Base-by-base conservation (phyloP, 2,329 filamentous ascomycete species). In the Neophaeococcomyces aloes region DNA sequence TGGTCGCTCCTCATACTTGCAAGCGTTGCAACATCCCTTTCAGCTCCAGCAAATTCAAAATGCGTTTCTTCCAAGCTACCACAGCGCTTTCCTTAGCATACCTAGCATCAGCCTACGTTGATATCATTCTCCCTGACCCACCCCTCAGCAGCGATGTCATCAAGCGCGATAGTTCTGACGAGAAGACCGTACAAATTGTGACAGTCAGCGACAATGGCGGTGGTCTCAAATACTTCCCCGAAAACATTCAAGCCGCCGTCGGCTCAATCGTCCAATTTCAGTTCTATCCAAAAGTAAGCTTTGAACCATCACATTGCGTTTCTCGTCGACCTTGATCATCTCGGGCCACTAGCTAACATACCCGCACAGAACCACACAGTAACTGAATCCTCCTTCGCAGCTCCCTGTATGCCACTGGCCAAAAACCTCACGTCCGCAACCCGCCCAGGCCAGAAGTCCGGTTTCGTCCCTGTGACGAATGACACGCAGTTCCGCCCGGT, bases 331-430 rank as follows among this genome's bases (percentile, higher is more conserved):
- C n/a, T n/a, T n/a, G n/a, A n/a, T n/a, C n/a, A n/a, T n/a, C n/a
- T n/a, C n/a, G n/a, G n/a, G n/a, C n/a, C n/a, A 11, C 18, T 25
- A 19, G 21, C 10, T 13, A 11, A 32, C 37, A 42, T 29, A 47
- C 44, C 23, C 19, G 7, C 29, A 3, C 42, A 71, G 69, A 88
- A 88, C 69, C 84, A 89, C 72, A 87, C 83, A 39, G 77, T 87
- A 46, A 83, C 79, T 13, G 82, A 87, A 68, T 85, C 83, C 36
- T 78, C 71, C 56, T 89, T 88, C 56, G 78, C 81, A 55, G 64
- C 72, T 44, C 82, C 82, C 10, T 87, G 83, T 65, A 60, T 72
- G 21, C 81, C 82, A 39, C 74, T 83, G 53, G 54, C 59, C 50
- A 66, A 65, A 47, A 72, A 74, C 56, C 59, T 68, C 33, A 65